A percentile compares a stretch with the other conserved stretches of the same genome.
Evolutionary conservation across 495 filamentous ascomycete genomes (phyloP).

Genomic region (Penicillium bialowiezense): DNA sequence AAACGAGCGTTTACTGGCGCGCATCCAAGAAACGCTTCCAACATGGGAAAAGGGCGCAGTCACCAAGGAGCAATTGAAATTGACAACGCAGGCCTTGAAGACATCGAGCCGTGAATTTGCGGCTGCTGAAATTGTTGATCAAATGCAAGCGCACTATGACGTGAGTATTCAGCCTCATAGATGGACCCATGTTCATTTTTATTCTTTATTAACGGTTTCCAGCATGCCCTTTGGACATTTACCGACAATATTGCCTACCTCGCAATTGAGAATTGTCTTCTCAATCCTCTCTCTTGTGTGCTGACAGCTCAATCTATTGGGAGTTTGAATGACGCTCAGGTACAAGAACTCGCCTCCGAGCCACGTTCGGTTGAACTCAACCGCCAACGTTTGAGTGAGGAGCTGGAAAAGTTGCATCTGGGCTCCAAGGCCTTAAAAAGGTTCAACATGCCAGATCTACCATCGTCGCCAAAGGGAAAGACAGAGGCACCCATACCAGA

Average conservation of each 20-base stretch:
- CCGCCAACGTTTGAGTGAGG: constrained; percentile 1
- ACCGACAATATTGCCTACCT: constrained; percentile 59
- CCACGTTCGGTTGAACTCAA: constrained; percentile 6
- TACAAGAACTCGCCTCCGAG: constrained; percentile 20
- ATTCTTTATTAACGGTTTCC: not conserved
- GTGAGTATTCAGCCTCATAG: too few species aligned
- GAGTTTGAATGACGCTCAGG: constrained; percentile 23
- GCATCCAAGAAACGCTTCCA: not conserved
- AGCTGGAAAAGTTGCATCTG: constrained; percentile 17
- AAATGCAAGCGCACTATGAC: constrained; percentile 37
- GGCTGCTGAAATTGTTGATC: constrained; percentile 26
- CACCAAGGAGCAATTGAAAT: constrained; percentile 5
- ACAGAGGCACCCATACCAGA: too few species aligned
- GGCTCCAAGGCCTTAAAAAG: not conserved
- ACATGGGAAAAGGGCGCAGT: too few species aligned
- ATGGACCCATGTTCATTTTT: too few species aligned
- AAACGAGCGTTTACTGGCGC: constrained; percentile 15
- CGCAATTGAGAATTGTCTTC: constrained; percentile 58
- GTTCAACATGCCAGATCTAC: not conserved
- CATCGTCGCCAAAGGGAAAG: too few species aligned
- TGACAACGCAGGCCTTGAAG: constrained; percentile 1
- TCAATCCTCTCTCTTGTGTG: constrained; percentile 28
- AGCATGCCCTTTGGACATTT: constrained; percentile 60
- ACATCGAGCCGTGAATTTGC: constrained; percentile 12
- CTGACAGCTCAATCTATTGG: constrained; percentile 30